Evolutionary conservation across 192 early-diverging fungal genomes (phyloP), one percentile per base, ranked within the genome.

Genomic region (Podila epicladia): DNA sequence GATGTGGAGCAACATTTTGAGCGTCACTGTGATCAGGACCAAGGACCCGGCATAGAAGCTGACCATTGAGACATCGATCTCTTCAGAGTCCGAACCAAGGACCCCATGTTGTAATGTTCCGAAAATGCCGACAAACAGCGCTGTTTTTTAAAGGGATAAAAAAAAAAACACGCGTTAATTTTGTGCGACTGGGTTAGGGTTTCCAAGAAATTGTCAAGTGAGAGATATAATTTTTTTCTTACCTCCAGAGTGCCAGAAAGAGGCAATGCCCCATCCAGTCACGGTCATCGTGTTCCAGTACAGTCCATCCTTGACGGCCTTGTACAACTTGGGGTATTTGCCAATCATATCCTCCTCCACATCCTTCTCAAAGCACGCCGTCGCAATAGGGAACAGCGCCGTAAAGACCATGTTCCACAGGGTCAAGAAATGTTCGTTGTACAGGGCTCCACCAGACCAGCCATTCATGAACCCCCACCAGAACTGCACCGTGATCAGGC

Each of bases 311-410:
- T 89, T 88, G 66, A 73, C 77, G 24, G 77, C 77, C 82, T 89
- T 88, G 88, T 97, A 98, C 82, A 98, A 88, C 82, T 98, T 96
- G 3, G 97, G 97, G 79, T 98, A 98, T 67, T 90, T 90, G 79
- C 95, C 96, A 22, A 98, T 87, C 75, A 92, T 92, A 62, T 96
- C 88, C 29, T 95, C 93, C 57, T 89, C 91, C 29, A 95, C 88
- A 82, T 92, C 94, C 82, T 97, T 95, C 83, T 98, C 96, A 82
- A 98, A 98, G 50, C 96, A 89, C 49, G 96, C 97, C 60, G 97
- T 97, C 7, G 92, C 92, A 69, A 97, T 87, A 2, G 97, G 97
- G 49, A 96, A 93, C 75, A 96, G 85, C 31, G 96, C 91, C 0
- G 96, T 95, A 71, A 98, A 96, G 55, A 94, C 87, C 60, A 98